A percentile compares a stretch with the other conserved stretches of the same genome.
phyloP scores from a whole-genome alignment of 352 stramenopile species.

The Phytophthora europaea region DNA sequence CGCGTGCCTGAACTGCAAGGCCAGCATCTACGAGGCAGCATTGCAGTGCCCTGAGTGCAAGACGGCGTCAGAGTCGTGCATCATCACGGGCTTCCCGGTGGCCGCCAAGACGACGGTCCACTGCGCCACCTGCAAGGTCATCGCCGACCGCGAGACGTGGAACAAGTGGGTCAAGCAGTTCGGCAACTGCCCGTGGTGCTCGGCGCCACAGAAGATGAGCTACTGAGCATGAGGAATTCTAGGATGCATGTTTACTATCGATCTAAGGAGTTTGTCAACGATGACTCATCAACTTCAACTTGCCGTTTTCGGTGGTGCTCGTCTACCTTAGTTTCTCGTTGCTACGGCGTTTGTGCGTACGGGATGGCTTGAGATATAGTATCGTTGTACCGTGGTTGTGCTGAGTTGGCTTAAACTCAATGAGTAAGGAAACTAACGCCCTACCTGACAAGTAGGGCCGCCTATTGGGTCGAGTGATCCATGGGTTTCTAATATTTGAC shows the following conservation, averaged over 20 bases:
- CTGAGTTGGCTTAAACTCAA: constrained; percentile 90
- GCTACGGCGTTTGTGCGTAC: constrained; percentile 15
- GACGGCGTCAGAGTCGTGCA: constrained; percentile 82
- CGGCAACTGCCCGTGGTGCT: constrained; percentile 83
- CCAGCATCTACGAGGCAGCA: constrained; percentile 90
- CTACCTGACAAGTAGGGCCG: constrained; percentile 89
- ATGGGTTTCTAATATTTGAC: constrained; percentile 78
- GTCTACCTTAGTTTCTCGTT: constrained; percentile 1
- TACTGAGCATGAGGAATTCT: constrained; percentile 48
- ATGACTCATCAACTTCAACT: constrained; percentile 34
- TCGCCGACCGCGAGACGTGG: constrained; percentile 87
- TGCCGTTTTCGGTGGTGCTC: constrained; percentile 7
- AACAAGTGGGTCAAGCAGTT: constrained; percentile 93
- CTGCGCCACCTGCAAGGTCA: constrained; percentile 91
- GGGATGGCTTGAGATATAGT: neutral
- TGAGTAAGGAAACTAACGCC: constrained; percentile 94
- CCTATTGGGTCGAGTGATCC: constrained; percentile 58
- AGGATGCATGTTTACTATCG: neutral
- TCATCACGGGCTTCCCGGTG: constrained; percentile 94
- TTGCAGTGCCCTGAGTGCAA: constrained; percentile 86
- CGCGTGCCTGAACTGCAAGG: constrained; percentile 78
- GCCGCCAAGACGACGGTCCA: constrained; percentile 88
- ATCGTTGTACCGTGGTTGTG: too few species aligned
- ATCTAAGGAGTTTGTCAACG: constrained; percentile 2
- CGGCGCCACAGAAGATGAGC: constrained; percentile 87